Evolutionary conservation across 2,329 filamentous ascomycete species (phyloP).

Genomic region (Penicillium hordei): DNA sequence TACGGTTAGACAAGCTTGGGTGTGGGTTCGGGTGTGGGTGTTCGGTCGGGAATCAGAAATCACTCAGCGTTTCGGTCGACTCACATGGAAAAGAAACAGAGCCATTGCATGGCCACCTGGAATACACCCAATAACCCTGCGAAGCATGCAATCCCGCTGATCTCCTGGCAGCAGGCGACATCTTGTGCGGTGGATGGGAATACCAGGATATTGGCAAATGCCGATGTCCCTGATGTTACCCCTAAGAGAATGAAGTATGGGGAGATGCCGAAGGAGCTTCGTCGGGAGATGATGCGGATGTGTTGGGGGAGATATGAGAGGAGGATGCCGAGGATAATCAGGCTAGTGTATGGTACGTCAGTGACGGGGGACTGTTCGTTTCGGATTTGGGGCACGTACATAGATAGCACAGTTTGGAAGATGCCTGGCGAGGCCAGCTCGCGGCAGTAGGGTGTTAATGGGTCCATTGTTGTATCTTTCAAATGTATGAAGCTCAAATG

Average conservation of each 20-base stretch:
- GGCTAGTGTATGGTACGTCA: constrained; percentile 40
- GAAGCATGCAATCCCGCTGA: constrained; percentile 78
- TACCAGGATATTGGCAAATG: constrained; percentile 88
- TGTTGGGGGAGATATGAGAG: constrained; percentile 95
- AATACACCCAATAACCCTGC: constrained; percentile 84
- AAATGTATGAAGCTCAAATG: constrained; percentile 5
- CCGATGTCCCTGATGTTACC: constrained; percentile 81
- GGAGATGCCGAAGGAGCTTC: constrained; percentile 89
- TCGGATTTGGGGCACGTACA: constrained; percentile 12
- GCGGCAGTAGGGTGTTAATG: constrained; percentile 45
- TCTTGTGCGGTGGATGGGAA: constrained; percentile 80
- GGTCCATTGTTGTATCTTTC: constrained; percentile 21
- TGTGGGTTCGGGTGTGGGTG: background rate
- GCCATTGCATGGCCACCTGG: constrained; percentile 89
- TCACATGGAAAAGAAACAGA: constrained; percentile 88
- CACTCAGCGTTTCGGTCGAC: constrained; percentile 31
- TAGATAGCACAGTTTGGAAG: constrained; percentile 29
- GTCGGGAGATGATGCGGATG: constrained; percentile 79
- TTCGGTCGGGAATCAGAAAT: background rate
- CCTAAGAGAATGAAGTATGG: constrained; percentile 95
- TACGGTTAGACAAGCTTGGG: background rate
- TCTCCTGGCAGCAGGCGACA: constrained; percentile 79
- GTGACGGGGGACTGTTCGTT: background rate
- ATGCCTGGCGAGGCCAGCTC: constrained; percentile 53
- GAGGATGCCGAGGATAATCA: constrained; percentile 84